phyloP scores from a whole-genome alignment of 2,329 filamentous ascomycete genomes.

The Penicillium sp. region DNA sequence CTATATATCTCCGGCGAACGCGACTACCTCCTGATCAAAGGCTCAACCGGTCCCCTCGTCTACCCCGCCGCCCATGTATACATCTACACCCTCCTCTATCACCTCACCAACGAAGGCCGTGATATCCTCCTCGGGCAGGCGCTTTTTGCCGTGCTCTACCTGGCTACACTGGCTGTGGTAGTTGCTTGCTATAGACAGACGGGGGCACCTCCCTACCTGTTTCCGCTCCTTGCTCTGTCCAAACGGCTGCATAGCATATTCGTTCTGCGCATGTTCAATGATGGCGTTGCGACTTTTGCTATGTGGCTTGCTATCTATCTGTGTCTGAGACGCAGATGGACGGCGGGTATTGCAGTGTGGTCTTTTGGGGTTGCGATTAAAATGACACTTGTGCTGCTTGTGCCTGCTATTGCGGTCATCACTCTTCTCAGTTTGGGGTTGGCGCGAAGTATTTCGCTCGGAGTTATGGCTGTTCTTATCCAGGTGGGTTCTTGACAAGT shows the following conservation, averaged over 20 bases:
- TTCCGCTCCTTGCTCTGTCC: conserved; percentile 75
- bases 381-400: conserved; percentile 77
- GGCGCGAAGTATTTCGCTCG: conserved; percentile 56
- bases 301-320: conserved; percentile 73
- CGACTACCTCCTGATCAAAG: conserved; percentile 76
- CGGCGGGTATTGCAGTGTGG: conserved; percentile 62
- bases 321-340: conserved; percentile 68
- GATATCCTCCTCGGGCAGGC: conserved; percentile 74
- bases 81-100: conserved; percentile 72
- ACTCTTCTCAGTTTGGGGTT: conserved; percentile 66
- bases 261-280: conserved; percentile 87
- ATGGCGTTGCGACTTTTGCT: conserved; percentile 76
- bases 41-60: conserved; percentile 83
- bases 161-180: conserved; percentile 65
- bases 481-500: conserved; percentile 50
- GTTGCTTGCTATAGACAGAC: conserved; percentile 62
- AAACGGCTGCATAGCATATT: conserved; percentile 93
- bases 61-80: conserved; percentile 93
- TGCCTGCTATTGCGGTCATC: conserved; percentile 70
- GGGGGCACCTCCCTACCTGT: conserved; percentile 65
- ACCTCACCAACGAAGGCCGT: conserved; percentile 64
- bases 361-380: conserved; percentile 80
- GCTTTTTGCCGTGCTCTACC: conserved; percentile 71
- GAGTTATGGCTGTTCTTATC: conserved; percentile 63
- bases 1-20: conserved; percentile 75